Base-by-base conservation (phyloP, 2,329 filamentous ascomycete species). In the Sporothrix schenckii region DNA sequence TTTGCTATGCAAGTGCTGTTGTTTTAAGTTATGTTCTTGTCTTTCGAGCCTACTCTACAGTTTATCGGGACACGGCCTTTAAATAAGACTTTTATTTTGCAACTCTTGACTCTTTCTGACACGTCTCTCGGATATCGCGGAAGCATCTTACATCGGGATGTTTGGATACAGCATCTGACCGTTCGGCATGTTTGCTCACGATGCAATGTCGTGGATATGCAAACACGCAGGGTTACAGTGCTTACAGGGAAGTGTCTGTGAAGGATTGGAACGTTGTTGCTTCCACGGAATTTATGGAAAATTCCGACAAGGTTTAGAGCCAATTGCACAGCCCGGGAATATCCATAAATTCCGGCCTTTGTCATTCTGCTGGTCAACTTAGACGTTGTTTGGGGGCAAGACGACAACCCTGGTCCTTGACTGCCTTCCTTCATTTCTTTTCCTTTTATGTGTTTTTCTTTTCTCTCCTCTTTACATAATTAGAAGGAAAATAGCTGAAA, bases 291-390 rank as follows among this genome's bases (percentile, higher is more conserved):
- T 44, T 61, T 61, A 14, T 41, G 9, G 4, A 14, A 41, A 44
- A 24, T 61, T 61, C 56, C 56, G 39, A 30, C 52, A 27, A 39
- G 34, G 34, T n/a, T 61, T 30, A 54, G 52, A 41, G n/a, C 56
- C 16, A 60, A 39, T 60, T 19, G 19, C 56, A n/a, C 19, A 41
- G 30, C 30, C 30, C 56, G 56, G 56, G 41, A 60, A 21, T 60
- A n/a, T 21, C 16, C 7, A 34, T n/a, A 39, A 60, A 60, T 41
- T 60, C 56, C 56, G 56, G 34, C 16, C 56, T 60, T 60, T 60
- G 56, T 60, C 56, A 60, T 60, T 30, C 30, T 21, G 56, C 30
- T 41, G 56, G 19, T n/a, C 56, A 19, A 21, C 30, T 21, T 41
- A 11, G 30, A 60, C 56, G 30, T 60, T 30, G 7, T 30, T 49